Conservation (phyloP, 176 grass and related monocot species). For the Bonia amplexicaulis region DNA sequence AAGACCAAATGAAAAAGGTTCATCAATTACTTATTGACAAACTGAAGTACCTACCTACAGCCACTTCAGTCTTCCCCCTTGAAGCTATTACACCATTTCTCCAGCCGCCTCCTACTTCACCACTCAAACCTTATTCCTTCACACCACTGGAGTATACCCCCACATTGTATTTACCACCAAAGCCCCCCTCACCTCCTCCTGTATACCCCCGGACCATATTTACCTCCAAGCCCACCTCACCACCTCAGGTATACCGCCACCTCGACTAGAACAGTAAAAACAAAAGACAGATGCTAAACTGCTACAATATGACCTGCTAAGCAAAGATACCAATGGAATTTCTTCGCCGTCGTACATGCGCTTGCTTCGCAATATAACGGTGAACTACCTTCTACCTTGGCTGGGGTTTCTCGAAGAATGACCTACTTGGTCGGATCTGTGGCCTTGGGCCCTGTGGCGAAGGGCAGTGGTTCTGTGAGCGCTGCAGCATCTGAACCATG, state of each 20-base stretch:
- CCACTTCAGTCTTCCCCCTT: neutral
- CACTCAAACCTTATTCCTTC: constrained; percentile 46
- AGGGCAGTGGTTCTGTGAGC: constrained; percentile 54
- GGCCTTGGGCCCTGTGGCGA: constrained; percentile 34
- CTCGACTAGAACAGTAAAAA: constrained; percentile 20
- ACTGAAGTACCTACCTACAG: neutral
- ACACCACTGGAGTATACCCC: constrained; percentile 67
- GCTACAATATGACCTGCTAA: constrained; percentile 20
- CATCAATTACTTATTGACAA: neutral
- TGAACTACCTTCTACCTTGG: constrained; percentile 45
- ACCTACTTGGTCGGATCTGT: constrained; percentile 23
- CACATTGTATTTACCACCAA: constrained; percentile 57
- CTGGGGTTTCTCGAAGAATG: constrained; percentile 34
- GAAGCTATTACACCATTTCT: constrained; percentile 48
- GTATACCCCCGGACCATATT: constrained; percentile 43
- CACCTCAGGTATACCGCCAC: constrained; percentile 36
- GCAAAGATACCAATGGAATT: constrained; percentile 10
- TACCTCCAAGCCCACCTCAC: constrained; percentile 35
- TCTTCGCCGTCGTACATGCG: constrained; percentile 1
- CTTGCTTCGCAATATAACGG: constrained; percentile 10
- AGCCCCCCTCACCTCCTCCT: constrained; percentile 14
- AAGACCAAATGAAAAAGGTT: neutral
- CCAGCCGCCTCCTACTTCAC: constrained; percentile 9
- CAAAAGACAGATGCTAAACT: constrained; percentile 31
- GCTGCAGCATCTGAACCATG: constrained; percentile 88